These are phyloP conservation scores for Rutidosis leptorrhynchoides DNA, from an alignment of 129 eudicot genomes.

Conservation along the genomic window DNA sequence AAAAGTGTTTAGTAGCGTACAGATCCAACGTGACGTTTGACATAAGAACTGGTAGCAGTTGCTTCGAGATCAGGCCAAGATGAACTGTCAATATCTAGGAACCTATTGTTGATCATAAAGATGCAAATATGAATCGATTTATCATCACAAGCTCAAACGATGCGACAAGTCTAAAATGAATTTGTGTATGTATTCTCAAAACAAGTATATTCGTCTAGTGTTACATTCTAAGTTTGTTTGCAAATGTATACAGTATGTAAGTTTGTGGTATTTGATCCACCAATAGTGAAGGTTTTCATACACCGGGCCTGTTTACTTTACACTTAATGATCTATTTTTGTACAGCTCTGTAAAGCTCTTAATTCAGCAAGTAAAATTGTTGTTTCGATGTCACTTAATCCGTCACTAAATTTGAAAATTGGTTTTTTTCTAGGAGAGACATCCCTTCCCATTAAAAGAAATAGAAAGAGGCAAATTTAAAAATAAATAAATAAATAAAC, in stretches of 20 bases:
- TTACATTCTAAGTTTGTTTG: not conserved
- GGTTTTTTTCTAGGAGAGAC: too few relatives aligned
- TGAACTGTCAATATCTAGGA: slow-evolving; percentile 58
- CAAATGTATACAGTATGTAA: not conserved
- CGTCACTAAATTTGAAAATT: too few relatives aligned
- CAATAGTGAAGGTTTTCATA: slow-evolving; percentile 4
- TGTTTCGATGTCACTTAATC: too few relatives aligned
- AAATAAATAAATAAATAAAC: too few relatives aligned
- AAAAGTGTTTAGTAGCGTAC: slow-evolving; percentile 40
- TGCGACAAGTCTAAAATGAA: not conserved
- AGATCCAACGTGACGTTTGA: slow-evolving; percentile 78
- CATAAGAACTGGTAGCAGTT: slow-evolving; percentile 57
- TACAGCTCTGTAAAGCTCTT: too few relatives aligned
- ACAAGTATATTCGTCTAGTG: not conserved
- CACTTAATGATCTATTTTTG: too few relatives aligned
- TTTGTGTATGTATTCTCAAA: not conserved
- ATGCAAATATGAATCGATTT: slow-evolving; percentile 11
- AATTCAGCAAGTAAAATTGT: too few relatives aligned
- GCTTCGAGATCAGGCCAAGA: slow-evolving; percentile 86
- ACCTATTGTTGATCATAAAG: slow-evolving; percentile 39
- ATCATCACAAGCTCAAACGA: slow-evolving; percentile 8
- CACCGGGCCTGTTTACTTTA: too few relatives aligned
- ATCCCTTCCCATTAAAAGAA: too few relatives aligned
- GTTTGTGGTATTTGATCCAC: not conserved
- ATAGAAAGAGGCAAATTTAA: too few relatives aligned